Conservation (phyloP, 1,139 yeast genomes). For the Geotrichum armillariae region DNA sequence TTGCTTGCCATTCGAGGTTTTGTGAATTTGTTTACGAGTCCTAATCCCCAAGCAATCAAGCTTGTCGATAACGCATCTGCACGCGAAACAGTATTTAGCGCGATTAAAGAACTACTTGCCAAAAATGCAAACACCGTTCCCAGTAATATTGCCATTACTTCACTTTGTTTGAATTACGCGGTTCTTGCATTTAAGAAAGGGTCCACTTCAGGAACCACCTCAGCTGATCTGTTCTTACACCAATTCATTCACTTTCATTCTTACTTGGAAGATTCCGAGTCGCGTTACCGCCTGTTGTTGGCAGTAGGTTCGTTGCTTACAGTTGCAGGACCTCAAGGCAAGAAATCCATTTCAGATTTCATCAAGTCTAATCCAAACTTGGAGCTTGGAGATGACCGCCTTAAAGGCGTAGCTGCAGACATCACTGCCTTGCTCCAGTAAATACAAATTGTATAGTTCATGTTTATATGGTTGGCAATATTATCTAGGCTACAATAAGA, state of each 20-base stretch:
- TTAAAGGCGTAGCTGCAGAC: constrained; percentile 16
- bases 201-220: constrained; percentile 25
- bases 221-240: constrained; percentile 26
- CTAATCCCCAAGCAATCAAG: constrained; percentile 47
- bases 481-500: too few relatives aligned
- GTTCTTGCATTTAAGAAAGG: constrained; percentile 35
- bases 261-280: constrained; percentile 47
- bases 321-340: constrained; percentile 14
- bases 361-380: constrained; percentile 1
- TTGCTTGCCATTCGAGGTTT: constrained; percentile 55
- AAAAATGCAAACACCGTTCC: constrained; percentile 26
- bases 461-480: too few relatives aligned
- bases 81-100: constrained; percentile 33
- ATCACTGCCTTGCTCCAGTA: constrained; percentile 15
- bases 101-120: constrained; percentile 29
- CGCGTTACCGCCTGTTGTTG: constrained; percentile 55
- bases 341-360: constrained; percentile 4
- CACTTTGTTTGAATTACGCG: constrained; percentile 54
- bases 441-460: too few relatives aligned
- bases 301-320: constrained; percentile 50
- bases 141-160: constrained; percentile 48
- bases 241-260: constrained; percentile 27
- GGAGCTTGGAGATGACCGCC: constrained; percentile 18
- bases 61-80: constrained; percentile 36
- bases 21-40: constrained; percentile 48